Evolutionary conservation across 1,284 basidiomycete species (phyloP), one percentile per base, ranked within the genome.

Genomic region (Cystobasidium pallidum): DNA sequence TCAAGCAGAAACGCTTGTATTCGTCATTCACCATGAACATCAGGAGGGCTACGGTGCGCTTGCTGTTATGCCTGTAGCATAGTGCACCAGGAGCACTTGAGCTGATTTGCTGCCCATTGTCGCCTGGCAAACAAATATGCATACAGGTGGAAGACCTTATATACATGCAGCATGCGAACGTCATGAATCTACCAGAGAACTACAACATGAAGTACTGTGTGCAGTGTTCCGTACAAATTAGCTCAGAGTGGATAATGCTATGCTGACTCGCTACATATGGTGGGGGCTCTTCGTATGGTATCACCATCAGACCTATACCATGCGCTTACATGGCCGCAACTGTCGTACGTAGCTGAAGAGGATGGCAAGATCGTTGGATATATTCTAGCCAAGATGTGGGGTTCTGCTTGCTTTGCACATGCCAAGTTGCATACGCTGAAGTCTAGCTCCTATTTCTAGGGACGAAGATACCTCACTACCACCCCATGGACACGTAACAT

Each of bases 361-460:
- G 88, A 88, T 78, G 92, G 94, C 0, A 85, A 91, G 62, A 89
- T 97, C 58, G 92, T 98, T 0, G 94, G 94, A 26, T 97, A 97
- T 81, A 94, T 97, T 28, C 83, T 97, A 13, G 92, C 91, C 0
- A 95, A 95, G 81, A 94, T 97, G 94, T 92, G 70, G 63, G 81
- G 73, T 54, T 26, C 54, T 4, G n/a, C 28, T 21, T 19, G 8
- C 83, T 81, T 26, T 41, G 17, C 19, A n/a, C n/a, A n/a, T 24
- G 19, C 7, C 3, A 28, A 7, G 2, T 45, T 45, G 34, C 39
- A 36, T 24, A 24, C 26, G 1, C 39, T 47, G 19, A 4, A 3
- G 2, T 1, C 58, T 11, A 15, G 6, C 2, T 6, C 32, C 36
- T 66, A 4, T 26, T 11, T 77, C 41, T 82, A 91, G 83, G 88